Base-by-base conservation (phyloP, 2,329 filamentous ascomycete genomes). In the Fusarium sp. region DNA sequence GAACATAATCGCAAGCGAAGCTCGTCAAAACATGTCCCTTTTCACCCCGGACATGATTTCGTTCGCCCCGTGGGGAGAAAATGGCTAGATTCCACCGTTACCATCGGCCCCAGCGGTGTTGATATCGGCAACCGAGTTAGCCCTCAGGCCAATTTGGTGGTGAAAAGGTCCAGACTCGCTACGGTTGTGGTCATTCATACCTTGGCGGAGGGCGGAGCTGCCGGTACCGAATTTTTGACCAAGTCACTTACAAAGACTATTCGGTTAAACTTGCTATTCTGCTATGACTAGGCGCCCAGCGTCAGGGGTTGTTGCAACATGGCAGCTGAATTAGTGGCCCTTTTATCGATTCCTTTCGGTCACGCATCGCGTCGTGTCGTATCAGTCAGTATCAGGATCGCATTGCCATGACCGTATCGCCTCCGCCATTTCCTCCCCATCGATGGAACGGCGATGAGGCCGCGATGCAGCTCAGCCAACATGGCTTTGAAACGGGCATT, bases 241-340 rank as follows among this genome's bases (percentile, higher is more conserved):
- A 60, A 13, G 36, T 42, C 21, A 39, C 31, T 45, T 17, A 53
- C 53, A 46, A 25, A 21, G 23, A 31, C n/a, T 21, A 53, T 55
- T 59, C 56, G 56, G 37, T 41, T 54, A 59, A 60, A 59, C 42
- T 39, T 59, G 42, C 55, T 60, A 39, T 23, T 29, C 31, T 17
- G 14, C 11, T n/a, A 54, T 8, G n/a, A 14, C 36, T 7, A 21
- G 10, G 36, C 27, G 27, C 27, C 36, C 19, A 36, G 8, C 14
- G 10, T 21, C 46, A 41, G 31, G 45, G 45, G 36, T 14, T 39
- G 25, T 39, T 39, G 37, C 37, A 39, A 25, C 15, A 50, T 50
- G 31, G 11, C 31, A 36, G 17, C 27, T 21, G 27, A 39, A 15
- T 39, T 57, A 43, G 15, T 23, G 29, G 14, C 9, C 7, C 32